phyloP scores from a whole-genome alignment of 2,329 filamentous ascomycete species.

The Juglanconis sp. region DNA sequence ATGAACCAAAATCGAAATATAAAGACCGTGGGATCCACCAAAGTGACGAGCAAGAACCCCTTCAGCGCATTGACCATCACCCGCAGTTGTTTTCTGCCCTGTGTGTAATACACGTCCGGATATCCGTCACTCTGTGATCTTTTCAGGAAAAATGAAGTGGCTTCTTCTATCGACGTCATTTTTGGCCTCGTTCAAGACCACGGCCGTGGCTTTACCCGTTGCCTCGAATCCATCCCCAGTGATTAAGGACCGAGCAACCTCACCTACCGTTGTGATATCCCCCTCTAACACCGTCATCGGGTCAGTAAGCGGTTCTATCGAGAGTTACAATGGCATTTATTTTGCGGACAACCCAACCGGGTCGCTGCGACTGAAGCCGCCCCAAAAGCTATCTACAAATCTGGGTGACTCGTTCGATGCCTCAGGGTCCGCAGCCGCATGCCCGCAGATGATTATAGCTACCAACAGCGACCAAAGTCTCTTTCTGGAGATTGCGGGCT shows the following conservation, averaged over 20 bases:
- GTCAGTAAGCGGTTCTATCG: slow-evolving; percentile 44
- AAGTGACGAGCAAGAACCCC: too few species aligned
- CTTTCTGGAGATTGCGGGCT: slow-evolving; percentile 43
- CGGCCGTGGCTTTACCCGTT: slow-evolving; percentile 8
- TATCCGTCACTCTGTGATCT: background rate
- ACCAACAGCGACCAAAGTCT: slow-evolving; percentile 35
- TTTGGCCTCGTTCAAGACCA: background rate
- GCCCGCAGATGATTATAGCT: slow-evolving; percentile 69
- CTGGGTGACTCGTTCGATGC: slow-evolving; percentile 59
- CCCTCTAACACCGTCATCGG: slow-evolving; percentile 57
- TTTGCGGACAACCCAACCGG: slow-evolving; percentile 70
- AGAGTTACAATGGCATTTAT: slow-evolving; percentile 72
- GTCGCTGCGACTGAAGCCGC: slow-evolving; percentile 64
- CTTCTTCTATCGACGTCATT: background rate
- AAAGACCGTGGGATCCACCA: too few species aligned
- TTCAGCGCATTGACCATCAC: too few species aligned
- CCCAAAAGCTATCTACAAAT: slow-evolving; percentile 53
- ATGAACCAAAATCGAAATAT: too few species aligned
- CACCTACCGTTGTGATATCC: slow-evolving; percentile 49
- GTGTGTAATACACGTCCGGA: too few species aligned
- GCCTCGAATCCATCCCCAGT: background rate
- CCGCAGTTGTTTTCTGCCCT: too few species aligned
- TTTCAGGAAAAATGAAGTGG: slow-evolving; percentile 3
- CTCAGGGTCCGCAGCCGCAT: slow-evolving; percentile 56
- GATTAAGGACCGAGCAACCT: slow-evolving; percentile 8